Percentiles rank a stretch among this genome's conserved stretches.
Evolutionary conservation across 192 early-diverging fungal genomes (phyloP).

Genomic region (Anaeromyces robustus): DNA sequence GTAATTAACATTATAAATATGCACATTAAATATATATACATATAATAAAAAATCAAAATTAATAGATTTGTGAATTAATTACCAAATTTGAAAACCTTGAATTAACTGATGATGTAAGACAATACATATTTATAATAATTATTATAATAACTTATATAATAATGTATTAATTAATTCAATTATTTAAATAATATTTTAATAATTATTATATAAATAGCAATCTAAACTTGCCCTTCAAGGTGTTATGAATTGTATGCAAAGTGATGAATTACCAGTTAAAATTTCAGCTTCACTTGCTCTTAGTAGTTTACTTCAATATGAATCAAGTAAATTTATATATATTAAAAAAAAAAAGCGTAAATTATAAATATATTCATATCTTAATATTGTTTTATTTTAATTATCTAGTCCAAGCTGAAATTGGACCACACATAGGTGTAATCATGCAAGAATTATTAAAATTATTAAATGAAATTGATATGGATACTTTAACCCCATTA

Average conservation of each 20-base stretch:
- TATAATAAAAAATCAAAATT: too few species aligned
- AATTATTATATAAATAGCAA: background rate
- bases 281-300: background rate
- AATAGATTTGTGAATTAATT: conserved; percentile 20
- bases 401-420: background rate
- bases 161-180: too few species aligned
- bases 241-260: background rate
- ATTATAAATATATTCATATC: too few species aligned
- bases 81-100: conserved; percentile 13
- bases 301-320: background rate
- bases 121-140: too few species aligned
- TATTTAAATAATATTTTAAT: too few species aligned
- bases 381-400: too few species aligned
- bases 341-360: too few species aligned
- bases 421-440: background rate
- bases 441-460: conserved; percentile 40
- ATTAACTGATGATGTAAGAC: conserved; percentile 9
- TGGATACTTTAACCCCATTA: conserved; percentile 69
- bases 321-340: background rate
- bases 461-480: conserved; percentile 83
- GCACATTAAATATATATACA: too few species aligned
- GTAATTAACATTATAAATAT: too few species aligned
- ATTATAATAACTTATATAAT: too few species aligned
- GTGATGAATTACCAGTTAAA: background rate
- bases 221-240: background rate